Conservation (phyloP, 2,329 filamentous ascomycete species). For the Lasiodiplodia hormozganensis region DNA sequence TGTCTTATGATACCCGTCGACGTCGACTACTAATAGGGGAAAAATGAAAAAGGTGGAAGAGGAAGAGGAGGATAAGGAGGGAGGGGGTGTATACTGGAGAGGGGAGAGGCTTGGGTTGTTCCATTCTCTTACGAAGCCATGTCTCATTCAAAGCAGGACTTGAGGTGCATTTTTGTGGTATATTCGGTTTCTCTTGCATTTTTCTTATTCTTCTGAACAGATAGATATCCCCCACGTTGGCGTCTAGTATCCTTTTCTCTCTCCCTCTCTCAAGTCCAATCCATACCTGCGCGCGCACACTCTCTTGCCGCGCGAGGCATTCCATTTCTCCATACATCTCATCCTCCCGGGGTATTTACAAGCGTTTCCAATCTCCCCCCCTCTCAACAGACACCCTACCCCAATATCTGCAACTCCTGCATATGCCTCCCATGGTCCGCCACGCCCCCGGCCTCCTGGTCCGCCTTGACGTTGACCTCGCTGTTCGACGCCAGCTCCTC, state of each 20-base stretch:
- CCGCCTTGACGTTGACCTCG: constrained; percentile 47
- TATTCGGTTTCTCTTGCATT: constrained; percentile 16
- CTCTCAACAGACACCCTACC: constrained; percentile 48
- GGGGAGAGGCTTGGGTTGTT: background rate
- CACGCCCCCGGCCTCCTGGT: constrained; percentile 45
- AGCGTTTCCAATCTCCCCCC: constrained; percentile 32
- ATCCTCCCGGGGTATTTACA: no score
- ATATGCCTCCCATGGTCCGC: constrained; percentile 51
- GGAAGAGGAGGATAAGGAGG: background rate
- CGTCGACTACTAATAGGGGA: no score
- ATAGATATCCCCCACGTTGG: constrained; percentile 11
- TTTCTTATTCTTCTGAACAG: background rate
- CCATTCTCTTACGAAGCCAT: constrained; percentile 13
- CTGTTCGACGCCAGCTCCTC: constrained; percentile 51
- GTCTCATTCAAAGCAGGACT: constrained; percentile 13
- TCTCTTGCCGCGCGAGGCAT: background rate
- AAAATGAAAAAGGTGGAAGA: no score
- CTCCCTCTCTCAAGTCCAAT: background rate
- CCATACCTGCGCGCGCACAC: background rate
- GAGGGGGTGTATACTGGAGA: background rate
- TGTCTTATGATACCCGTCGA: no score
- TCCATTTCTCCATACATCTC: no score
- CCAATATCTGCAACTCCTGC: constrained; percentile 53
- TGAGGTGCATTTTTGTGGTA: background rate
- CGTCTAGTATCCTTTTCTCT: background rate